These are phyloP conservation scores for Penicillium italicum DNA, from an alignment of 2,329 filamentous ascomycete genomes.

Conservation along the genomic window DNA sequence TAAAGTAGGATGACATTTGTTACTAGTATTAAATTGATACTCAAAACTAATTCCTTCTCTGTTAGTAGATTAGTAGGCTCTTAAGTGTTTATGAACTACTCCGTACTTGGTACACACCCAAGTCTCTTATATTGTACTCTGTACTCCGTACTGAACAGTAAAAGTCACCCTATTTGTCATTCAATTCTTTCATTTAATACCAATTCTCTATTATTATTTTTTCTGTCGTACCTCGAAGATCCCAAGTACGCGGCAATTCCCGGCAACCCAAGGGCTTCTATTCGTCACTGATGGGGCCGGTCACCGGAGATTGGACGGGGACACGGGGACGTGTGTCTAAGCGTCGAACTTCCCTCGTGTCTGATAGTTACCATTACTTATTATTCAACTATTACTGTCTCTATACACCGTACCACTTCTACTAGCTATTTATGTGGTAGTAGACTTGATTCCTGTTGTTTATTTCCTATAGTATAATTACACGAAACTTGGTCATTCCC, in stretches of 20 bases:
- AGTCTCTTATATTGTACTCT: neutral
- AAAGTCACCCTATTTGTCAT: neutral
- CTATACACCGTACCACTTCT: neutral
- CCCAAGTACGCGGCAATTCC: slow-evolving; percentile 20
- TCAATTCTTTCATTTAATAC: neutral
- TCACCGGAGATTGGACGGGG: slow-evolving; percentile 23
- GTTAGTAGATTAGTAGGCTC: neutral
- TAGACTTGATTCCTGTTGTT: too few species aligned
- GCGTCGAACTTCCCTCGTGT: slow-evolving; percentile 13
- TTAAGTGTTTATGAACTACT: neutral
- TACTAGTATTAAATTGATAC: too few species aligned
- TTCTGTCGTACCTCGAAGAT: neutral
- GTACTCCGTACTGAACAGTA: neutral
- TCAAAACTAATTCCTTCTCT: neutral
- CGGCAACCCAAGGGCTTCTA: slow-evolving; percentile 12
- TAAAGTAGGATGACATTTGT: neutral
- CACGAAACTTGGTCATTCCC: neutral
- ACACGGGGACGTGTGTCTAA: slow-evolving; percentile 5
- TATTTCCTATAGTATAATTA: too few species aligned
- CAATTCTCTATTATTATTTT: neutral
- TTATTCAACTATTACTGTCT: neutral
- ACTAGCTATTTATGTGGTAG: too few species aligned
- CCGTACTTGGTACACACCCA: too few species aligned
- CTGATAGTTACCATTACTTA: slow-evolving; percentile 10
- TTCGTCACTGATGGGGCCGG: slow-evolving; percentile 16